Evolutionary conservation across 2,329 filamentous ascomycete species (phyloP).

Genomic region (Dactylonectria estremocensis): DNA sequence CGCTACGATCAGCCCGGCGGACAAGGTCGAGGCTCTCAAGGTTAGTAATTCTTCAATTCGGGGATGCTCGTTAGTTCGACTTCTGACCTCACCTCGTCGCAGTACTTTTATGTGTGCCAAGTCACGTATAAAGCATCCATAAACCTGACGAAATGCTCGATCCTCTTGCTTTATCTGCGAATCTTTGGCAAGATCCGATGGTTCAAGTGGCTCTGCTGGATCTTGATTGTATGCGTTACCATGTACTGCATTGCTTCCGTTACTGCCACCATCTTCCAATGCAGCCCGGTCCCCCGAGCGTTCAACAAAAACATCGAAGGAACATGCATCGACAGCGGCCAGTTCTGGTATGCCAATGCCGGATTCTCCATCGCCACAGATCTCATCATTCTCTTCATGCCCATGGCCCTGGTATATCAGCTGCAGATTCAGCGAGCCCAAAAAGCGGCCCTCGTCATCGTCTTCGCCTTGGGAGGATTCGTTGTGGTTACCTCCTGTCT

Average conservation of each 20-base stretch:
- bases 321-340: constrained; percentile 60
- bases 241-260: constrained; percentile 49
- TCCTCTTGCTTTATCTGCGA: constrained; percentile 53
- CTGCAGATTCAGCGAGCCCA: constrained; percentile 57
- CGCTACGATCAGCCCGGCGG: constrained; percentile 21
- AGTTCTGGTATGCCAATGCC: constrained; percentile 64
- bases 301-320: constrained; percentile 60
- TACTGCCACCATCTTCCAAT: constrained; percentile 48
- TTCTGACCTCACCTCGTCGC: background rate
- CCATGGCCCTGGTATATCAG: constrained; percentile 60
- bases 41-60: constrained; percentile 13
- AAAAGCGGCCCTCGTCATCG: constrained; percentile 54
- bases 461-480: constrained; percentile 58
- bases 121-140: constrained; percentile 52
- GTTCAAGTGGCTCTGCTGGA: constrained; percentile 47
- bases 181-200: constrained; percentile 51
- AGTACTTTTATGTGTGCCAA: constrained; percentile 48
- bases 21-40: constrained; percentile 42
- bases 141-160: constrained; percentile 52
- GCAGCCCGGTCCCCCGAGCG: constrained; percentile 53
- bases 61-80: background rate
- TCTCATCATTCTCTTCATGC: constrained; percentile 60
- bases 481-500: constrained; percentile 51
- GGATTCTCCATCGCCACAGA: constrained; percentile 63
- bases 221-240: constrained; percentile 43